Percentiles rank a stretch among this genome's conserved stretches.
phyloP scores from a whole-genome alignment of 495 filamentous ascomycete species.

The Podospora sp. region DNA sequence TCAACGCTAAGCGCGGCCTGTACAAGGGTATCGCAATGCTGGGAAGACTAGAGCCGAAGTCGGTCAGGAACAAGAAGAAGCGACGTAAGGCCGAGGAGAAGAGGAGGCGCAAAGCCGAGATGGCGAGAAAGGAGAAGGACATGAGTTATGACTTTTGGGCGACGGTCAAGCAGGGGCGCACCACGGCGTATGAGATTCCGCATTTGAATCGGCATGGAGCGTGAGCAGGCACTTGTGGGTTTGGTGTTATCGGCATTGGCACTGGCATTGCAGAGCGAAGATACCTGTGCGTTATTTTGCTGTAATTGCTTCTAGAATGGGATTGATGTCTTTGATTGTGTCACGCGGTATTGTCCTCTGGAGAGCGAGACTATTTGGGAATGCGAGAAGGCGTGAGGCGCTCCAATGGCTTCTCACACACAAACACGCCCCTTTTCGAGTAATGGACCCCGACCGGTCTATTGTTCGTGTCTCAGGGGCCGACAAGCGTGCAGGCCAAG shows the following conservation, averaged over 20 bases:
- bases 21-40: conserved; percentile 23
- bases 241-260: too few species aligned
- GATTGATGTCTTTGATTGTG: too few species aligned
- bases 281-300: neutral
- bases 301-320: too few species aligned
- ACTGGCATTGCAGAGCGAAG: neutral
- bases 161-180: conserved; percentile 38
- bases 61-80: conserved; percentile 31
- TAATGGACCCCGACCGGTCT: neutral
- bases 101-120: conserved; percentile 14
- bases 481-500: neutral
- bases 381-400: too few species aligned
- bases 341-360: too few species aligned
- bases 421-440: neutral
- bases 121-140: conserved; percentile 37
- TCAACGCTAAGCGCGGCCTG: conserved; percentile 16
- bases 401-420: too few species aligned
- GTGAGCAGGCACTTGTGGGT: neutral
- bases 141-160: conserved; percentile 50
- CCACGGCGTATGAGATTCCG: conserved; percentile 44
- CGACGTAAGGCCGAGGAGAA: conserved; percentile 26
- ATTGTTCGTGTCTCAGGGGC: neutral
- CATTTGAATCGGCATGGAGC: conserved; percentile 39
- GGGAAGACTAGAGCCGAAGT: conserved; percentile 33
- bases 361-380: too few species aligned